A percentile compares a stretch with the other conserved stretches of the same genome.
phyloP scores from a whole-genome alignment of 352 stramenopile species.

The Globisporangium carolinianum region DNA sequence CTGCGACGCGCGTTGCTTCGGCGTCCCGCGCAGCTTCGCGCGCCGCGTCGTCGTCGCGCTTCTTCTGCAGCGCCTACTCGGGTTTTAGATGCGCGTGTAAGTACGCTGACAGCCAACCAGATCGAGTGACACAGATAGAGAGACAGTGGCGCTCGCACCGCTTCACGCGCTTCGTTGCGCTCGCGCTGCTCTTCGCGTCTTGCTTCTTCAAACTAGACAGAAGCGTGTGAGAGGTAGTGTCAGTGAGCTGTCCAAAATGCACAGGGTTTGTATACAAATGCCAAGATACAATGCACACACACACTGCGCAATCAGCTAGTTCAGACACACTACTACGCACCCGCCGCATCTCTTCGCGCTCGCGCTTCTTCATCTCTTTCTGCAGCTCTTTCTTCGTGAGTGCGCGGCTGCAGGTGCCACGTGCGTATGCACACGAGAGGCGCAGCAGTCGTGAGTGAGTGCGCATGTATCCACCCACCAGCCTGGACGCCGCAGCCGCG shows the following conservation, averaged over 20 bases:
- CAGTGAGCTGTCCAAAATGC: not conserved
- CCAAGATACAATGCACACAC: not conserved
- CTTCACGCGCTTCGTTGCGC: conserved; percentile 46
- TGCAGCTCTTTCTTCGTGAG: conserved; percentile 76
- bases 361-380: conserved; percentile 71
- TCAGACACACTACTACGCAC: conserved; percentile 15
- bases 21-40: conserved; percentile 41
- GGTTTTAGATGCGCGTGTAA: too few species aligned
- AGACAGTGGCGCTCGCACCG: conserved; percentile 11
- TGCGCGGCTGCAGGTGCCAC: conserved; percentile 17
- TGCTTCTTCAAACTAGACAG: conserved; percentile 58
- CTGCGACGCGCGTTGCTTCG: conserved; percentile 28
- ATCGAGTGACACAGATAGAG: not conserved
- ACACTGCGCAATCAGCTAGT: too few species aligned
- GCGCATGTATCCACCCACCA: not conserved
- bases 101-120: too few species aligned
- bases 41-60: conserved; percentile 46
- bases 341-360: conserved; percentile 64
- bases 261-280: not conserved
- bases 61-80: conserved; percentile 35
- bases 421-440: not conserved
- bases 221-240: too few species aligned
- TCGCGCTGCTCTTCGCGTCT: conserved; percentile 55
- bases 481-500: too few species aligned
- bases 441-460: not conserved